These are phyloP conservation scores for Rauvolfia tetraphylla DNA, from an alignment of 257 asterid genomes.

Conservation along the genomic window DNA sequence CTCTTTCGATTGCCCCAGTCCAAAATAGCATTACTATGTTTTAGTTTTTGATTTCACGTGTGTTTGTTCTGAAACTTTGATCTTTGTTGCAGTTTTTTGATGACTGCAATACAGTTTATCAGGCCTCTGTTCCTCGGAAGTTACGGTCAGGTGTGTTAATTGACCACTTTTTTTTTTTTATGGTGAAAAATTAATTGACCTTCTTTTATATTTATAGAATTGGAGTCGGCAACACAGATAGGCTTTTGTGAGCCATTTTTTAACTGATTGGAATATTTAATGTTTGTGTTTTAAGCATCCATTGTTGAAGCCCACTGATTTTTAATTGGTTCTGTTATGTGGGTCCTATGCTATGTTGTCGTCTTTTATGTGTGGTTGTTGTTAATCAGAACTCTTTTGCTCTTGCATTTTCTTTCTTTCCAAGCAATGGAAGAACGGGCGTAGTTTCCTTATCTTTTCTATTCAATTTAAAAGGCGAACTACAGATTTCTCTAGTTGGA, in stretches of 20 bases:
- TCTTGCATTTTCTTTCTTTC: constrained; percentile 17
- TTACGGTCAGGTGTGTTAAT: constrained; percentile 60
- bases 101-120: constrained; percentile 44
- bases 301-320: constrained; percentile 26
- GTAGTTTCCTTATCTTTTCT: background rate
- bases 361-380: constrained; percentile 7
- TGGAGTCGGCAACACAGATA: background rate
- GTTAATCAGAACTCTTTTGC: constrained; percentile 13
- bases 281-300: constrained; percentile 18
- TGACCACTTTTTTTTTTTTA: no score
- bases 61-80: background rate
- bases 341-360: constrained; percentile 22
- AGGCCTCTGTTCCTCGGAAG: constrained; percentile 69
- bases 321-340: background rate
- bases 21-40: background rate
- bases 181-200: constrained; percentile 14
- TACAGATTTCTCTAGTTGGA: background rate
- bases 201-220: background rate
- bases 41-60: background rate
- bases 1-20: background rate
- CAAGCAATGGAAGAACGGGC: constrained; percentile 13
- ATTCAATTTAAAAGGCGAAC: background rate
- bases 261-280: constrained; percentile 15
- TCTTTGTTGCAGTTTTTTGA: constrained; percentile 52
- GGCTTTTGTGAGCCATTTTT: background rate